These are phyloP conservation scores for Globomyces sp. DNA, from an alignment of 371 early-diverging fungal genomes.

Conservation along the genomic window DNA sequence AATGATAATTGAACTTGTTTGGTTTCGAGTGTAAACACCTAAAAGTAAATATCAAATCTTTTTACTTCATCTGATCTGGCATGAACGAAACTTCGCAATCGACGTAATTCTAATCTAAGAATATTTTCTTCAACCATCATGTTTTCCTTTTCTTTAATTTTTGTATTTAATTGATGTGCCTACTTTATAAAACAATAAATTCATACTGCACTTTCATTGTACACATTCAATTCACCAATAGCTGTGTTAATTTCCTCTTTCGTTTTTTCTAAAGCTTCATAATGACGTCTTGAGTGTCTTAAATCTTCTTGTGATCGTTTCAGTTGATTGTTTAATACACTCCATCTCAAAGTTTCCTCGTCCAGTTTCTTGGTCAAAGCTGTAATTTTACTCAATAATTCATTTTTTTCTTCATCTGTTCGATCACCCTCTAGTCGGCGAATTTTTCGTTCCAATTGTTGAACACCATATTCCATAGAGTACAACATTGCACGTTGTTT, in stretches of 20 bases:
- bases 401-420: slow-evolving; percentile 56
- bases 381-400: slow-evolving; percentile 43
- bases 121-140: slow-evolving; percentile 59
- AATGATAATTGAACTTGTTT: slow-evolving; percentile 50
- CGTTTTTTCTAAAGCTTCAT: slow-evolving; percentile 45
- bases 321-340: slow-evolving; percentile 46
- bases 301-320: slow-evolving; percentile 56
- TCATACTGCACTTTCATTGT: slow-evolving; percentile 45
- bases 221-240: slow-evolving; percentile 53
- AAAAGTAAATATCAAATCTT: no score
- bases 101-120: slow-evolving; percentile 52
- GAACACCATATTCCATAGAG: slow-evolving; percentile 56
- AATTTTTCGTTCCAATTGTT: slow-evolving; percentile 60
- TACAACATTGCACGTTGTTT: slow-evolving; percentile 55
- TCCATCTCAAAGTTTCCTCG: slow-evolving; percentile 32
- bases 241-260: slow-evolving; percentile 34
- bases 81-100: slow-evolving; percentile 47
- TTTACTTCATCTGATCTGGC: slow-evolving; percentile 47
- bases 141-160: slow-evolving; percentile 56
- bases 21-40: slow-evolving; percentile 45
- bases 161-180: slow-evolving; percentile 44
- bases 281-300: slow-evolving; percentile 41
- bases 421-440: slow-evolving; percentile 54
- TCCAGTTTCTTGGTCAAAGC: slow-evolving; percentile 42
- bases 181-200: no score